Evolutionary conservation across 805 yeast genomes (phyloP), one percentile per base, ranked within the genome.

Genomic region (Nakazawaea anatomiae): DNA sequence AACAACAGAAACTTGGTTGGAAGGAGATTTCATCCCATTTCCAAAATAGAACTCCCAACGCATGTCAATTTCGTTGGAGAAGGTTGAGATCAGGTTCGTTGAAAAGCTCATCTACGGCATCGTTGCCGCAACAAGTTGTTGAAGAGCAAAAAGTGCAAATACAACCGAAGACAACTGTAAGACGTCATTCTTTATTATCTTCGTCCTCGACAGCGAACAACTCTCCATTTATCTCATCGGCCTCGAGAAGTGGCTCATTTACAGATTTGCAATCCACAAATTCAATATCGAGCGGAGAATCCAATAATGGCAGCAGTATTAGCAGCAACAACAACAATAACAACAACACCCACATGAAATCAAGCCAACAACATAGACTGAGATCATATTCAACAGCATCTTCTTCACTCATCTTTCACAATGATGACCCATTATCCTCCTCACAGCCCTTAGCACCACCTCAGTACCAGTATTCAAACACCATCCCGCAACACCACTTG

Each of bases 41-140:
- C 65, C 72, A 77, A 32, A 83, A 85, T 60, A 72, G 96, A 60
- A 89, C 96, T 2, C 92, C 96, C 35, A 89, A 87, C 63, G 95
- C 95, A 1, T 87, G 96, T 60, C 95, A 87, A 68, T 87, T 87
- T 62, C 77, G 96, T 58, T 89, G 96, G 96, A 77, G 96, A 63
- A 69, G 96, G 54, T 69, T 83, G 44, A 78, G 72, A 58, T 64
- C 71, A 8, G 76, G 77, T 8, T 67, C 73, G 12, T 57, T 72
- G 40, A 64, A 73, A 30, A 55, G 57, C 10, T 51, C 60, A 27
- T 51, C 57, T 39, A 52, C 52, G 8, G 48, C 56, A 14, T 53
- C 58, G 10, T 43, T 43, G 27, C 39, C 41, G 12, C 32, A 35
- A 9, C 38, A 40, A 40, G 30, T 27, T 34, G 34, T n/a, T 39